Conservation (phyloP, 2,329 filamentous ascomycete genomes). For the Fusarium protoensiforme region DNA sequence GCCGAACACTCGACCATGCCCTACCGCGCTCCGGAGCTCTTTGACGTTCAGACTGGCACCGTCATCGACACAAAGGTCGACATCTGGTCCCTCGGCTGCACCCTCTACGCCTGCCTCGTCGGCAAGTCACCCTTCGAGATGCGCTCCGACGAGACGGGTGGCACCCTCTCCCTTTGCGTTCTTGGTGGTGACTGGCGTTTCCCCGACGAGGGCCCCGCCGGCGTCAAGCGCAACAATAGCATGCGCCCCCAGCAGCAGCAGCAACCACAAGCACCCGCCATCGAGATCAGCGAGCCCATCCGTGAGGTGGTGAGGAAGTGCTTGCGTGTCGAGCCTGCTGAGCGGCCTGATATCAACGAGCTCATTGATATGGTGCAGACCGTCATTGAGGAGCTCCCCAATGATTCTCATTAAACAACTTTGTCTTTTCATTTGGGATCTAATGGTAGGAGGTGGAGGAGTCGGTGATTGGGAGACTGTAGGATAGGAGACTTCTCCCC, state of each 20-base stretch:
- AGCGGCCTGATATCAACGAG: slow-evolving; percentile 88
- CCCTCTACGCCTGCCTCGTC: slow-evolving; percentile 95
- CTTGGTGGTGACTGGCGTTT: slow-evolving; percentile 96
- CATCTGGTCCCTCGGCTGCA: slow-evolving; percentile 97
- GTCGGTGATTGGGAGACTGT: slow-evolving; percentile 9
- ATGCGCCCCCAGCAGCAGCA: slow-evolving; percentile 47
- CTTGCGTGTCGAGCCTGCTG: slow-evolving; percentile 84
- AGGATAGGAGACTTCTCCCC: slow-evolving; percentile 29
- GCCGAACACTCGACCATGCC: slow-evolving; percentile 99
- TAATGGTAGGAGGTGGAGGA: background rate
- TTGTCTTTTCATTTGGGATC: background rate
- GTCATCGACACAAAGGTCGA: slow-evolving; percentile 96
- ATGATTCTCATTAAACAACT: slow-evolving; percentile 52
- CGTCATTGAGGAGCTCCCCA: slow-evolving; percentile 74
- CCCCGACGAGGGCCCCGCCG: slow-evolving; percentile 82
- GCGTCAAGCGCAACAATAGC: slow-evolving; percentile 59
- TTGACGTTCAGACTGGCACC: slow-evolving; percentile 94
- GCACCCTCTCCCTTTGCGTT: slow-evolving; percentile 91
- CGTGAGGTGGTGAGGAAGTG: slow-evolving; percentile 90
- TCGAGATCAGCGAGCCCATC: slow-evolving; percentile 81
- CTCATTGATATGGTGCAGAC: slow-evolving; percentile 82
- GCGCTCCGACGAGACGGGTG: slow-evolving; percentile 94
- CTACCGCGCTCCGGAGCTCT: slow-evolving; percentile 96
- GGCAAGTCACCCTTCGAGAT: slow-evolving; percentile 98
- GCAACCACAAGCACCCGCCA: slow-evolving; percentile 46